Evolutionary conservation across 495 filamentous ascomycete genomes (phyloP), one percentile per base, ranked within the genome.

Genomic region (Halenospora varia): DNA sequence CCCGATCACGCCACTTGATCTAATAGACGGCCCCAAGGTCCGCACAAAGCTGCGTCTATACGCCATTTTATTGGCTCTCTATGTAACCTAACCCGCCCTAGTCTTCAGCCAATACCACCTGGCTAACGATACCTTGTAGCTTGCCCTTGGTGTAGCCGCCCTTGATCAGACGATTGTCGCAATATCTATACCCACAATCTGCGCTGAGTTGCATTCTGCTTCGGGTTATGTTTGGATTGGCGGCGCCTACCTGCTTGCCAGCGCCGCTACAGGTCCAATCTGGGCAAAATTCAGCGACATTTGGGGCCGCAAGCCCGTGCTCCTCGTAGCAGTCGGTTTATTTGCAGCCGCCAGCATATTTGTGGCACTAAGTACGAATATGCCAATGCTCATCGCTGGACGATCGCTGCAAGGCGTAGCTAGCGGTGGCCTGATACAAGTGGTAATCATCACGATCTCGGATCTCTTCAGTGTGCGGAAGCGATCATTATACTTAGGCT

Each of bases 401-500:
- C 75, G 89, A 68, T 81, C 83, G 0, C 71, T 94, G 42, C 89
- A 94, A 67, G 89, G 89, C 57, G 70, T 82, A 15, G 89, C 87
- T 24, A 86, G 87, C 48, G 89, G 89, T 60, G 89, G 89, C 1
- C 75, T 91, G 48, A 75, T 91, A 9, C 80, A 86, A 15, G 66
- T 94, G 55, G 82, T 83, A 25, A 88, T 90, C 63, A 89, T 94
- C 62, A 79, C 77, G 58, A 87, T 95, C 35, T 81, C 84, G 10
- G 90, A 95, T 72, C 63, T 79, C 23, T 71, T 77, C 52, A 70
- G 73, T 56, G 61, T 76, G 51, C 67, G 76, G 26, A 41, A 55
- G 22, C 18, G 56, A 56, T 35, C 57, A 46, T 20, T 70, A 66
- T 44, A 60, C 62, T 48, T 72, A 10, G 64, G 71, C 55, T 44